Evolutionary conservation across 805 yeast genomes (phyloP).

Genomic region (Candida alai): DNA sequence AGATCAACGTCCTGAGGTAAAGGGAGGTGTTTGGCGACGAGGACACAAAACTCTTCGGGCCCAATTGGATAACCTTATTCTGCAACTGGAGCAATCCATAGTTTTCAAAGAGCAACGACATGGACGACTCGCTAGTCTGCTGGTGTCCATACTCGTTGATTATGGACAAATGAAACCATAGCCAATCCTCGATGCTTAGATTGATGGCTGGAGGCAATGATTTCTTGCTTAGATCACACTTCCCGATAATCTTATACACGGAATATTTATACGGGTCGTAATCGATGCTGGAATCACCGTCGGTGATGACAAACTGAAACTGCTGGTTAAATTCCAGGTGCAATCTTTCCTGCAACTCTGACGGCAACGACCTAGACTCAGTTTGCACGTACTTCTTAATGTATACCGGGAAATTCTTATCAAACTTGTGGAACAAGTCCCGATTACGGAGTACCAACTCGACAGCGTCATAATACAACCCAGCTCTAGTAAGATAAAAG

Average conservation of each 20-base stretch:
- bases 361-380: slow-evolving; percentile 49
- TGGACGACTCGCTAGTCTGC: slow-evolving; percentile 44
- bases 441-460: slow-evolving; percentile 60
- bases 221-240: slow-evolving; percentile 71
- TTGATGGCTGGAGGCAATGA: slow-evolving; percentile 65
- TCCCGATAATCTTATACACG: slow-evolving; percentile 87
- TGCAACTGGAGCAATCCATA: slow-evolving; percentile 76
- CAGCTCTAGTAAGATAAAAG: slow-evolving; percentile 81
- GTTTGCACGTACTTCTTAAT: slow-evolving; percentile 60
- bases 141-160: slow-evolving; percentile 56
- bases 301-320: slow-evolving; percentile 58
- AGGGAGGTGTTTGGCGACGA: slow-evolving; percentile 57
- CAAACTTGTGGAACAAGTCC: slow-evolving; percentile 77
- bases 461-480: slow-evolving; percentile 74
- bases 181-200: slow-evolving; percentile 88
- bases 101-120: slow-evolving; percentile 57
- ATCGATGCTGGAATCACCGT: slow-evolving; percentile 20
- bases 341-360: slow-evolving; percentile 64
- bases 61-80: slow-evolving; percentile 63
- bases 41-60: slow-evolving; percentile 64
- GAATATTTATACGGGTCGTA: slow-evolving; percentile 91
- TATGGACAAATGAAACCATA: slow-evolving; percentile 86
- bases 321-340: slow-evolving; percentile 81
- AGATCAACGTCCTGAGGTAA: slow-evolving; percentile 68
- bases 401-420: slow-evolving; percentile 77